Evolutionary conservation across 176 grass and related monocot species (phyloP), one percentile per base, ranked within the genome.

Genomic region (Rhynchospora pubera): DNA sequence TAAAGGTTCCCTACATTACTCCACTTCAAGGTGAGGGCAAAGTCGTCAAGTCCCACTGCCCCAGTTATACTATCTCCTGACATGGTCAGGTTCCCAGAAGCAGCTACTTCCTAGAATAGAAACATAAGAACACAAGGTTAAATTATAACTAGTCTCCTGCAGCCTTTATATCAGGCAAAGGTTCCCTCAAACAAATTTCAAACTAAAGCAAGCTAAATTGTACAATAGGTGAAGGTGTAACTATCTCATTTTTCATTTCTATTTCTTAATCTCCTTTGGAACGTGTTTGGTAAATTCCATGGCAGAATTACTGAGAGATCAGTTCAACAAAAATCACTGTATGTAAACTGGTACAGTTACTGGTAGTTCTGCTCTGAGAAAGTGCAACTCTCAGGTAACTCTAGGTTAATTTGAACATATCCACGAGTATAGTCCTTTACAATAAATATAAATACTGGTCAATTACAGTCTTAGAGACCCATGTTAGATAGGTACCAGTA

Each of bases 11-110:
- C 95, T 4, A 94, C 80, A 65, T 91, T 85, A 79, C 89, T 98
- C 95, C 95, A 98, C 84, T 98, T 94, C 82, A 94, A 81, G 6
- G 85, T 79, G 34, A 98, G 89, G 63, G 89, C 90, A 81, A 98
- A 93, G 83, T 94, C 44, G 45, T 91, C 85, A 71, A 94, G 91
- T 57, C 83, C 87, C 84, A 90, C 80, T 57, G 56, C 84, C 86
- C 90, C 92, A 21, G 88, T 89, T 78, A 98, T 86, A 85, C 86
- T 93, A 88, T 94, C 86, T 22, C 85, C 87, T 65, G 87, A 91
- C 91, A 91, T 70, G 23, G 86, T 79, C 9, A 89, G 84, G 50
- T 78, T 50, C 23, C 96, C 96, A 73, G 90, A 98, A 67, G 85
- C 89, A 32, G 83, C 85, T 81, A 94, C 96, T 77, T 86, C 71